Evolutionary conservation across 306 rosid genomes (phyloP).

Genomic region (Trifolium repens): DNA sequence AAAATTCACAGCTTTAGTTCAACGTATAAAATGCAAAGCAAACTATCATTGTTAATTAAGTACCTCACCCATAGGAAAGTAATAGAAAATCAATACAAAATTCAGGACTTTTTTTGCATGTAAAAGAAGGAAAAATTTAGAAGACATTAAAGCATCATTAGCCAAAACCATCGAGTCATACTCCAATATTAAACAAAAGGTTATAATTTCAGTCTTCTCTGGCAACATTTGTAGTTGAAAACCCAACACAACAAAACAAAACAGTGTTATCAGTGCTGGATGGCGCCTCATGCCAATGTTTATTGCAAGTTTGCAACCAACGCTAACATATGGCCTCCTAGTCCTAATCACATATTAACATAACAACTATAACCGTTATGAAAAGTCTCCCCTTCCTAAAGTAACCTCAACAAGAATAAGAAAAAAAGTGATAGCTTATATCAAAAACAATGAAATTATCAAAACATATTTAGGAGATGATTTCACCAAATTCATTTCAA

Average conservation of each 20-base stretch:
- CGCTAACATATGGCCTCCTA: not conserved
- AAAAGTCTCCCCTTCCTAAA: not conserved
- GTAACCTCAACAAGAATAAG: not conserved
- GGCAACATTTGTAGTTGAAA: not conserved
- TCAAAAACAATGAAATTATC: not conserved
- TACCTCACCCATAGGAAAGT: slow-evolving; percentile 6
- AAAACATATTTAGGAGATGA: not conserved
- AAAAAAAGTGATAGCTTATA: not conserved
- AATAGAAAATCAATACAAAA: slow-evolving; percentile 26
- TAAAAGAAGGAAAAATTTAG: not conserved
- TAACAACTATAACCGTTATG: not conserved
- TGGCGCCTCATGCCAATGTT: not conserved
- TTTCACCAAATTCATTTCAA: not conserved
- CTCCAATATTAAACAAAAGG: not conserved
- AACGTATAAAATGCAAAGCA: slow-evolving; percentile 1
- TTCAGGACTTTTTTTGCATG: not conserved
- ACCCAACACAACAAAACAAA: not conserved
- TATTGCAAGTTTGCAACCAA: no score
- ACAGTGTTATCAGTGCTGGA: not conserved
- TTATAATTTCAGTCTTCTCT: not conserved
- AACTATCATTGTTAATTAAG: slow-evolving; percentile 22
- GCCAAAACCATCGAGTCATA: not conserved
- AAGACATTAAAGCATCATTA: slow-evolving; percentile 8
- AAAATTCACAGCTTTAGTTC: slow-evolving; percentile 45
- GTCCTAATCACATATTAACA: not conserved